A percentile compares a stretch with the other conserved stretches of the same genome.
Evolutionary conservation across 805 yeast species (phyloP).

Genomic region (Barnettozyma sucrosica): DNA sequence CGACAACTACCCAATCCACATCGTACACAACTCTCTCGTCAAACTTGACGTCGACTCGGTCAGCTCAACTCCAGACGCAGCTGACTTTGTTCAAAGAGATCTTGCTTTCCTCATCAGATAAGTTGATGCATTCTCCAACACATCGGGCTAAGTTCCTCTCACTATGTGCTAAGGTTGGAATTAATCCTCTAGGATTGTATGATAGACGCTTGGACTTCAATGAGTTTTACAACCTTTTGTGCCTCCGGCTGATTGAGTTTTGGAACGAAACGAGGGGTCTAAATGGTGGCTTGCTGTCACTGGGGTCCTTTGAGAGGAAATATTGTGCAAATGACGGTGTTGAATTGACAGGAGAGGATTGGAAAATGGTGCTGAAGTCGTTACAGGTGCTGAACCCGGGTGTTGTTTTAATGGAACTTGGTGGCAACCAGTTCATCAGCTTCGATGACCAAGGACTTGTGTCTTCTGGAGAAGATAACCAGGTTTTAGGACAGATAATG

Average conservation of each 20-base stretch:
- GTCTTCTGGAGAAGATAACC: slow-evolving; percentile 7
- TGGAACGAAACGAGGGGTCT: slow-evolving; percentile 11
- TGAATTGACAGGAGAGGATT: slow-evolving; percentile 4
- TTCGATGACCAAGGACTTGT: slow-evolving; percentile 7
- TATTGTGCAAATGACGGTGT: slow-evolving; percentile 3
- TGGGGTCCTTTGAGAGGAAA: slow-evolving; percentile 5
- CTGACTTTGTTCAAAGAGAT: slow-evolving; percentile 8
- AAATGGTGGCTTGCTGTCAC: slow-evolving; percentile 7
- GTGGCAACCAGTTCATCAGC: slow-evolving; percentile 4
- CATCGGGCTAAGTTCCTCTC: slow-evolving; percentile 8
- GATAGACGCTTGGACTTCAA: slow-evolving; percentile 4
- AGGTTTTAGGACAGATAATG: slow-evolving; percentile 4
- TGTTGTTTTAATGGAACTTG: slow-evolving; percentile 4
- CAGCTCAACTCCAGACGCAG: slow-evolving; percentile 6
- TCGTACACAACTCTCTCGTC: slow-evolving; percentile 7
- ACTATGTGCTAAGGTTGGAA: slow-evolving; percentile 7
- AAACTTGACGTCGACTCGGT: slow-evolving; percentile 2
- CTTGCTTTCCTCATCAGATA: slow-evolving; percentile 7
- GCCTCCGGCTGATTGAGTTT: slow-evolving; percentile 8
- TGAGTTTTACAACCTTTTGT: slow-evolving; percentile 8
- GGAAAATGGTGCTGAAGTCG: slow-evolving; percentile 4
- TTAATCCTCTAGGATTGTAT: slow-evolving; percentile 8
- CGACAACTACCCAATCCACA: slow-evolving; percentile 2
- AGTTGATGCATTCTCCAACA: slow-evolving; percentile 5
- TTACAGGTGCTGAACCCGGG: slow-evolving; percentile 8